Percentiles rank a stretch among this genome's conserved stretches.
These are phyloP conservation scores for Skeletonema marinoi DNA, from an alignment of 108 stramenopile species.

Conservation along the genomic window DNA sequence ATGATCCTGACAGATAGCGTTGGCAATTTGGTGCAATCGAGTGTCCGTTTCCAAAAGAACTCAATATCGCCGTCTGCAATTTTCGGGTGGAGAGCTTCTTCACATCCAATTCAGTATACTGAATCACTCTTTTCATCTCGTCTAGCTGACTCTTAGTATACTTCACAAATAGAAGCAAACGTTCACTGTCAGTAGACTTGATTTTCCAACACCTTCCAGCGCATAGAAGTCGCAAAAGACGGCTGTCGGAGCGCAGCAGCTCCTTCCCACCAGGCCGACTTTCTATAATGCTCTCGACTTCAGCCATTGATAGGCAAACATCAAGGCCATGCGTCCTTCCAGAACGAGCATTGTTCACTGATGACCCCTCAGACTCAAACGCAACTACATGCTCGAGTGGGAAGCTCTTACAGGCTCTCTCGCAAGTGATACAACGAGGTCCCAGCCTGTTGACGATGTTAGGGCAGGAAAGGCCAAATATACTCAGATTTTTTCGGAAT, in stretches of 20 bases:
- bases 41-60: not conserved
- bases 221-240: not conserved
- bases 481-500: not conserved
- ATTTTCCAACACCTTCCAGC: not conserved
- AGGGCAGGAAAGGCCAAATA: not conserved
- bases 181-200: not conserved
- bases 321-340: not conserved
- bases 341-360: not conserved
- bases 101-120: not conserved
- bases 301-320: not conserved
- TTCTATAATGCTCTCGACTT: not conserved
- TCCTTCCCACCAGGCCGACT: conserved; percentile 1
- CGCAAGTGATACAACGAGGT: not conserved
- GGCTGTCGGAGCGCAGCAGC: not conserved
- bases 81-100: not conserved
- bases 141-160: not conserved
- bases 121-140: not conserved
- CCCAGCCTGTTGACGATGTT: not conserved
- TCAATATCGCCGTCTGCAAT: not conserved
- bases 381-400: not conserved
- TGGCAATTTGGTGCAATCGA: not conserved
- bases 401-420: not conserved
- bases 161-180: not conserved
- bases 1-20: not conserved
- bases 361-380: not conserved